phyloP scores from a whole-genome alignment of 768 basidiomycete species.

The Leccinum incarnatum region DNA sequence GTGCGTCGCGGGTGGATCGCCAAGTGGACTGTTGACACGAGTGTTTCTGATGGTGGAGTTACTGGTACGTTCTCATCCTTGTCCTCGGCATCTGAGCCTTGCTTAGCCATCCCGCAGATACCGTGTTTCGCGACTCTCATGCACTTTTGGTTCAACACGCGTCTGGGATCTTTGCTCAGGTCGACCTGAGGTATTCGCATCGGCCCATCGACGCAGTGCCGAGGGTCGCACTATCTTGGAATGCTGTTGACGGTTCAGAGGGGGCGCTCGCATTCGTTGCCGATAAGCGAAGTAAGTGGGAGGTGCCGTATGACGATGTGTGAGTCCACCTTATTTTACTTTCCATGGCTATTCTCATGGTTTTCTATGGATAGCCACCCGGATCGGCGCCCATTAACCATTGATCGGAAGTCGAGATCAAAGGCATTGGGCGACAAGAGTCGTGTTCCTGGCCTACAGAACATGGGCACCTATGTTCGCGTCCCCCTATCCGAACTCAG shows the following conservation, averaged over 20 bases:
- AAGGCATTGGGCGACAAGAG: slow-evolving; percentile 63
- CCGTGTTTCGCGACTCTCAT: slow-evolving; percentile 68
- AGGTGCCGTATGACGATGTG: slow-evolving; percentile 82
- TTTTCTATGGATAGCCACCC: slow-evolving; percentile 35
- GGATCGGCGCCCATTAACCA: slow-evolving; percentile 21
- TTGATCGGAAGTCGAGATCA: slow-evolving; percentile 33
- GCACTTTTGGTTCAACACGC: slow-evolving; percentile 70
- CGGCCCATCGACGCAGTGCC: slow-evolving; percentile 69
- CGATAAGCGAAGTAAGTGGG: slow-evolving; percentile 51
- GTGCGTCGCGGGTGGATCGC: slow-evolving; percentile 76
- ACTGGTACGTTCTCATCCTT: slow-evolving; percentile 50
- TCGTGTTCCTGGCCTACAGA: slow-evolving; percentile 52
- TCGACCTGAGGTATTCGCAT: slow-evolving; percentile 64
- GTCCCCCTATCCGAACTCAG: slow-evolving; percentile 18
- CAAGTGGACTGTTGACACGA: slow-evolving; percentile 74
- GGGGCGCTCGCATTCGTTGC: slow-evolving; percentile 68
- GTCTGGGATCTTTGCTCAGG: slow-evolving; percentile 75
- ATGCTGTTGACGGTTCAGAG: slow-evolving; percentile 33
- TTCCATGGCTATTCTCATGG: not conserved
- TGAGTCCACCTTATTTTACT: slow-evolving; percentile 33
- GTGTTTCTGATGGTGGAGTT: slow-evolving; percentile 65
- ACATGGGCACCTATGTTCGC: slow-evolving; percentile 48
- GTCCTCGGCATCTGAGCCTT: not conserved
- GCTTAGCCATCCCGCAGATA: slow-evolving; percentile 41
- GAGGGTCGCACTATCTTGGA: slow-evolving; percentile 64